These are phyloP conservation scores for Lachancea kluyveri DNA, from an alignment of 805 yeast species.

Conservation along the genomic window DNA sequence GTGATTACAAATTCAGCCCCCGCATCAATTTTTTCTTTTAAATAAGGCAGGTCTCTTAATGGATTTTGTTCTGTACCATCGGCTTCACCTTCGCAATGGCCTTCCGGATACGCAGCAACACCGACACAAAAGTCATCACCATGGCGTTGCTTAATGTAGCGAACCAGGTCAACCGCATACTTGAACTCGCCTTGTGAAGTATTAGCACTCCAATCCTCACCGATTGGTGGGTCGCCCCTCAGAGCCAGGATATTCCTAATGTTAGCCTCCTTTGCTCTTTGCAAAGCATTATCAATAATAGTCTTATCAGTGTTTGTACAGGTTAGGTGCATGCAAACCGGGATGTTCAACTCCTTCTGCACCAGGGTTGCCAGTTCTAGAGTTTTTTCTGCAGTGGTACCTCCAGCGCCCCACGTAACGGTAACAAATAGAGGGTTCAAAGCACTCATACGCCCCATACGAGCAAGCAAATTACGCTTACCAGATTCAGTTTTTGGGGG, in stretches of 20 bases:
- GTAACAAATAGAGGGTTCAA: constrained; percentile 86
- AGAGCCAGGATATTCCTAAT: constrained; percentile 85
- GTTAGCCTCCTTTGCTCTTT: constrained; percentile 66
- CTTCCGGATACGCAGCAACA: constrained; percentile 98
- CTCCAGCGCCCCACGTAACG: constrained; percentile 99
- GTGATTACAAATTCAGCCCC: constrained; percentile 94
- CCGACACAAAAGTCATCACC: constrained; percentile 89
- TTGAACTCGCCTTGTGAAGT: constrained; percentile 49
- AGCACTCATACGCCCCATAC: constrained; percentile 83
- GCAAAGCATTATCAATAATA: constrained; percentile 74
- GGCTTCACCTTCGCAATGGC: constrained; percentile 80
- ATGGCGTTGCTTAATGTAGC: constrained; percentile 61
- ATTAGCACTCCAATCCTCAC: constrained; percentile 31
- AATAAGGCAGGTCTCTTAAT: constrained; percentile 63
- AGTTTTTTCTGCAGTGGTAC: constrained; percentile 83
- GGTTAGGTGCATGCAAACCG: constrained; percentile 90
- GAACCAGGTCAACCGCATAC: constrained; percentile 81
- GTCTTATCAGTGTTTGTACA: constrained; percentile 85
- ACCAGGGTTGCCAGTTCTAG: constrained; percentile 75
- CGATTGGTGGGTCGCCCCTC: constrained; percentile 93
- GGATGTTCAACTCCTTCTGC: constrained; percentile 67
- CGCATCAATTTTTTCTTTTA: constrained; percentile 80
- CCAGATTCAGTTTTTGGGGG: constrained; percentile 96
- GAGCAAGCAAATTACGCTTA: constrained; percentile 71
- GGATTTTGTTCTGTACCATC: constrained; percentile 61